Evolutionary conservation across 192 early-diverging fungal genomes (phyloP).

Genomic region (Spinellus fusiger): DNA sequence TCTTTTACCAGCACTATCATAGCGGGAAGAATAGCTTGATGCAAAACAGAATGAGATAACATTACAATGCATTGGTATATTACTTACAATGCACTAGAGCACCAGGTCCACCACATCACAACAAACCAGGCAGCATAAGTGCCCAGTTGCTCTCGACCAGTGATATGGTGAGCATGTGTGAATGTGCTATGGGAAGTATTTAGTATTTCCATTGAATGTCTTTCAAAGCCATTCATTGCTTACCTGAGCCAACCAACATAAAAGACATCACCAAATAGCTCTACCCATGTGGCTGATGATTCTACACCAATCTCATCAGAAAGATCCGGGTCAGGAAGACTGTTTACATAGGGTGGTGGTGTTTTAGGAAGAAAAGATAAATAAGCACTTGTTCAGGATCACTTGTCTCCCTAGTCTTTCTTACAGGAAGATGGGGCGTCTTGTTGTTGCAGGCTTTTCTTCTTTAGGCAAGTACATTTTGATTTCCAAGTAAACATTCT

Average conservation of each 20-base stretch:
- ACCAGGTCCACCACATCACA: slow-evolving; percentile 37
- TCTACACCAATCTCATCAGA: slow-evolving; percentile 30
- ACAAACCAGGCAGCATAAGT: slow-evolving; percentile 34
- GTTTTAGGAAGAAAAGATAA: background rate
- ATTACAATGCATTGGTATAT: background rate
- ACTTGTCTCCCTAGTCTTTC: background rate
- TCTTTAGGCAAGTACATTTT: slow-evolving; percentile 1
- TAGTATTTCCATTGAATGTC: background rate
- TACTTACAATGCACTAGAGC: slow-evolving; percentile 30
- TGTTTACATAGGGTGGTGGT: background rate
- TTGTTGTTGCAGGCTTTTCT: background rate
- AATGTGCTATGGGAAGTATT: slow-evolving; percentile 29
- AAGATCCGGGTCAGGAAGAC: slow-evolving; percentile 27
- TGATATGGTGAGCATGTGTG: slow-evolving; percentile 41
- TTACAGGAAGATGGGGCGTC: slow-evolving; percentile 25
- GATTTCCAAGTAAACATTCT: slow-evolving; percentile 29
- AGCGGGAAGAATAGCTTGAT: slow-evolving; percentile 24
- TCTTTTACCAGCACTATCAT: slow-evolving; percentile 20
- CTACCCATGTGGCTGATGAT: slow-evolving; percentile 25
- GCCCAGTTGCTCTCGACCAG: slow-evolving; percentile 17
- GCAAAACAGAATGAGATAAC: background rate
- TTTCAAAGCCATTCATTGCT: background rate
- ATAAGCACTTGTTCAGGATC: background rate
- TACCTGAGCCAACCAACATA: slow-evolving; percentile 38
- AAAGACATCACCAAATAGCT: slow-evolving; percentile 41